Percentiles rank a stretch among this genome's conserved stretches.
These are phyloP conservation scores for Neurospora tetraspora DNA, from an alignment of 495 filamentous ascomycete genomes.

Conservation along the genomic window DNA sequence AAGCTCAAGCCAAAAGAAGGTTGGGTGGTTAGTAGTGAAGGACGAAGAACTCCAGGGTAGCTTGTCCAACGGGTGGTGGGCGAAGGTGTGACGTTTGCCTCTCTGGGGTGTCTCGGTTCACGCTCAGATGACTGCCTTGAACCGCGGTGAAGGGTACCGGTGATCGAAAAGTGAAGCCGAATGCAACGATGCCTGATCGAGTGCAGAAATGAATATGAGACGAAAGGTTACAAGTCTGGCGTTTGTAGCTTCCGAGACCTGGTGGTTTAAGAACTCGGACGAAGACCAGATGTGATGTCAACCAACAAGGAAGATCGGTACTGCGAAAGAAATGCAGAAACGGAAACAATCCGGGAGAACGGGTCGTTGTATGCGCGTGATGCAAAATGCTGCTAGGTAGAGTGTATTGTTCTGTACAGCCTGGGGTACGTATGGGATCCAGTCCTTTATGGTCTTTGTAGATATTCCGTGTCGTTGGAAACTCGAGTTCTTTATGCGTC, in stretches of 20 bases:
- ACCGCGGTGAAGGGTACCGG: neutral
- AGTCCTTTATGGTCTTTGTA: slow-evolving; percentile 2
- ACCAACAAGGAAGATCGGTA: neutral
- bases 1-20: neutral
- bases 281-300: neutral
- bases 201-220: neutral
- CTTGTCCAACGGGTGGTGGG: neutral
- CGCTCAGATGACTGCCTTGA: neutral
- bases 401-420: neutral
- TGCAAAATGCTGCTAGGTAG: neutral
- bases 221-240: neutral
- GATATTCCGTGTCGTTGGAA: neutral
- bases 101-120: neutral
- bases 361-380: neutral
- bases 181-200: neutral
- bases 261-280: neutral
- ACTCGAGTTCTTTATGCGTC: neutral
- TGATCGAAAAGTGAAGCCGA: neutral
- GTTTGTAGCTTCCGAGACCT: neutral
- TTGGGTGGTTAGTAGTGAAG: neutral
- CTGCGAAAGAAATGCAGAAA: neutral
- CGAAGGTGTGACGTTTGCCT: neutral
- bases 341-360: neutral
- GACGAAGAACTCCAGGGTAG: neutral
- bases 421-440: slow-evolving; percentile 3